Conservation (phyloP, 768 basidiomycete species). For the Chalciporus piperatus region DNA sequence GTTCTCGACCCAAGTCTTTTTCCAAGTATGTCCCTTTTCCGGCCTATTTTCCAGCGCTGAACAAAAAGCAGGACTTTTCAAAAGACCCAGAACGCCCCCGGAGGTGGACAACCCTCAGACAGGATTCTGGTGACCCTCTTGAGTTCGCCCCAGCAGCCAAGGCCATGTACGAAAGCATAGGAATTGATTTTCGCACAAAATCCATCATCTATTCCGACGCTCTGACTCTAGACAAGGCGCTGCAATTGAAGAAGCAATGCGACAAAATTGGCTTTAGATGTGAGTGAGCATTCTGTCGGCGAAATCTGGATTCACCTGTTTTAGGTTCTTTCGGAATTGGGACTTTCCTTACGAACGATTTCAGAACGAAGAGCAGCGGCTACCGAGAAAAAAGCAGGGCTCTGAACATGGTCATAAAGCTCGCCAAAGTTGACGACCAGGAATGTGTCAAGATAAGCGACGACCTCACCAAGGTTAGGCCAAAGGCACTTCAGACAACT, state of each 20-base stretch:
- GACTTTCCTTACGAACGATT: constrained; percentile 91
- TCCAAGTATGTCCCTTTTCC: constrained; percentile 48
- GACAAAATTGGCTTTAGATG: constrained; percentile 70
- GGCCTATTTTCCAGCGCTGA: neutral
- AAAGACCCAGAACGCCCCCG: constrained; percentile 55
- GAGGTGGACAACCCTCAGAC: constrained; percentile 81
- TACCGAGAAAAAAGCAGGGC: constrained; percentile 68
- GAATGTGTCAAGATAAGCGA: constrained; percentile 94
- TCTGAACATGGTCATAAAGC: constrained; percentile 94
- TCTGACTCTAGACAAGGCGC: constrained; percentile 66
- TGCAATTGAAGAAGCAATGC: constrained; percentile 68
- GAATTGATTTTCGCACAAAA: constrained; percentile 64
- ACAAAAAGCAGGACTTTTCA: constrained; percentile 50
- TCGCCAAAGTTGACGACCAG: constrained; percentile 66
- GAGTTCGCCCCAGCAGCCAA: constrained; percentile 74
- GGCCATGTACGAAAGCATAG: constrained; percentile 65
- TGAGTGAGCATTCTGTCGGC: constrained; percentile 22
- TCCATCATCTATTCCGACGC: constrained; percentile 83
- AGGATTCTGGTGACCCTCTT: constrained; percentile 92
- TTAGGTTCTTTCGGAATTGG: constrained; percentile 91
- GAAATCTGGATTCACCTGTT: neutral
- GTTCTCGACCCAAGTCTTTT: constrained; percentile 85
- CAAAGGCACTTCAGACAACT: neutral
- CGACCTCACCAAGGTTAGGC: constrained; percentile 72
- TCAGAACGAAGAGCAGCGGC: constrained; percentile 43